Percentiles rank a stretch among this genome's conserved stretches.
phyloP scores from a whole-genome alignment of 78 protist genomes.

The Polysphondylium violaceum region DNA sequence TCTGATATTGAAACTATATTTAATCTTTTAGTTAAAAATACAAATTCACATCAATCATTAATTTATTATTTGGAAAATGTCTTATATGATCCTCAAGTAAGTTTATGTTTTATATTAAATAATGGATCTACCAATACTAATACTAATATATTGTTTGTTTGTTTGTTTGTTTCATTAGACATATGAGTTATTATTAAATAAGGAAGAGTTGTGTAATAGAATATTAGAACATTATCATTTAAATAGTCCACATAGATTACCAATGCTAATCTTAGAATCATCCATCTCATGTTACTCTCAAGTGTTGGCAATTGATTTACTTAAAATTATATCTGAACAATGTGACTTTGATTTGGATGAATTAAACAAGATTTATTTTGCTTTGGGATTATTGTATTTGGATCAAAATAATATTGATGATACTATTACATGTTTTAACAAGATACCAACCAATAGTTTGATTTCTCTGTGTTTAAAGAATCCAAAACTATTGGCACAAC shows the following conservation, averaged over 20 bases:
- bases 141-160: background rate
- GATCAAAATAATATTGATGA: slow-evolving; percentile 61
- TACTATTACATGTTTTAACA: slow-evolving; percentile 39
- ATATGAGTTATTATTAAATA: slow-evolving; percentile 43
- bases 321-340: slow-evolving; percentile 22
- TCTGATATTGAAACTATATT: slow-evolving; percentile 66
- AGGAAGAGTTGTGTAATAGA: slow-evolving; percentile 50
- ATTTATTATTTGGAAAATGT: slow-evolving; percentile 62
- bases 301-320: slow-evolving; percentile 44
- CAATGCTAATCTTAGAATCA: slow-evolving; percentile 45
- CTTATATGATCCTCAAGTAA: slow-evolving; percentile 51
- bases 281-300: slow-evolving; percentile 36
- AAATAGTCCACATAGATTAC: slow-evolving; percentile 68
- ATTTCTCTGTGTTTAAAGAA: slow-evolving; percentile 47
- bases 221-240: slow-evolving; percentile 50
- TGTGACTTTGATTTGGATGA: slow-evolving; percentile 69
- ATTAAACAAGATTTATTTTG: slow-evolving; percentile 65
- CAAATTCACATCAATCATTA: slow-evolving; percentile 44
- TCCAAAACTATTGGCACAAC: slow-evolving; percentile 62
- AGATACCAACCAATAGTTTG: slow-evolving; percentile 47
- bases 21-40: background rate
- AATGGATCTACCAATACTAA: background rate
- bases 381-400: slow-evolving; percentile 56
- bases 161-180: background rate
- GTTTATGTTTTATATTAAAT: background rate